phyloP scores from a whole-genome alignment of 768 basidiomycete genomes.

The Termitomyces sp. region DNA sequence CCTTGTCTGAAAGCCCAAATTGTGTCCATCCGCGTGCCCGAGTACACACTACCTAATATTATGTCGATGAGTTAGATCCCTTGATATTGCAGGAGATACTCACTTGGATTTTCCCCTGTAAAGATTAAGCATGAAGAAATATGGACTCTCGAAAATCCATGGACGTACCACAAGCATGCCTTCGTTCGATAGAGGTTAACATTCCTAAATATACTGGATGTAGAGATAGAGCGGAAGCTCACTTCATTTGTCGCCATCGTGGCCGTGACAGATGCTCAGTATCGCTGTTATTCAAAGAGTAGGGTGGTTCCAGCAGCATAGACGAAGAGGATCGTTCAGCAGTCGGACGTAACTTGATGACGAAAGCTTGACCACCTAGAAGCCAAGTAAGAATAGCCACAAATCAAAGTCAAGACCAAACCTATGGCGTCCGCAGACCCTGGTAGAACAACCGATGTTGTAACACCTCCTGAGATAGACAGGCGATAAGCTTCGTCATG shows the following conservation, averaged over 20 bases:
- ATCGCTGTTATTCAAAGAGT: slow-evolving; percentile 48
- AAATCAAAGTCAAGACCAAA: slow-evolving; percentile 16
- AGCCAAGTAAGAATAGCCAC: neutral
- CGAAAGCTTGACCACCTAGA: slow-evolving; percentile 72
- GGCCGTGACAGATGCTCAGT: slow-evolving; percentile 43
- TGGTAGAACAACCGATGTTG: slow-evolving; percentile 72
- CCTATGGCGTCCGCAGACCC: slow-evolving; percentile 68
- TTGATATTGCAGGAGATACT: slow-evolving; percentile 12
- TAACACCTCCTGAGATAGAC: slow-evolving; percentile 75
- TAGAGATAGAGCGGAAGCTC: slow-evolving; percentile 15
- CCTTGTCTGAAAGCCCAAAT: slow-evolving; percentile 66
- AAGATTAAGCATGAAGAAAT: neutral
- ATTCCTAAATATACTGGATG: neutral
- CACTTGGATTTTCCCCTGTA: slow-evolving; percentile 55
- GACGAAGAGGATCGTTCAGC: slow-evolving; percentile 64
- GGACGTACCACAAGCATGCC: slow-evolving; percentile 53
- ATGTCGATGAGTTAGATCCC: neutral
- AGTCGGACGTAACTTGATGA: slow-evolving; percentile 76
- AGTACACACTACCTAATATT: slow-evolving; percentile 31
- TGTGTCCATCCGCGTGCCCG: slow-evolving; percentile 60
- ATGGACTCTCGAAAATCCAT: slow-evolving; percentile 4
- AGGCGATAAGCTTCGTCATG: slow-evolving; percentile 69
- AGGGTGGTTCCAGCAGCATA: slow-evolving; percentile 79
- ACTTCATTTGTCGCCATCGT: slow-evolving; percentile 81
- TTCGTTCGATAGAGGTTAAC: slow-evolving; percentile 16